Percentiles rank a stretch among this genome's conserved stretches.
phyloP scores from a whole-genome alignment of 2,329 filamentous ascomycete genomes.

The Chaetoscypha palmicola region DNA sequence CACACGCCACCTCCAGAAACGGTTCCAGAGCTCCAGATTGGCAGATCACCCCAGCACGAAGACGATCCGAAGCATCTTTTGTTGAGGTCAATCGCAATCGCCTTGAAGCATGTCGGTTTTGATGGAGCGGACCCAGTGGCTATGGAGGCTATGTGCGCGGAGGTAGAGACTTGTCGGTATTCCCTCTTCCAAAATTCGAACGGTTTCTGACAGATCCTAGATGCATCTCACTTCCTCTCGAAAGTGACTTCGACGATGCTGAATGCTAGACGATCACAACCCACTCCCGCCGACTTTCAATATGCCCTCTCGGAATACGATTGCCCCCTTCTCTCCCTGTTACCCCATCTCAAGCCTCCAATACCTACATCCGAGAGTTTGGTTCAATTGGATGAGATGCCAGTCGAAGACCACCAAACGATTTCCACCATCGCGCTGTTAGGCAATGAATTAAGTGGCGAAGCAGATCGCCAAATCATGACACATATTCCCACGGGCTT shows the following conservation, averaged over 20 bases:
- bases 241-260: conserved; percentile 28
- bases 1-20: conserved; percentile 24
- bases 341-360: conserved; percentile 50
- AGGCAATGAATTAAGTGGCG: conserved; percentile 51
- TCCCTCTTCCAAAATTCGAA: not conserved
- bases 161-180: conserved; percentile 51
- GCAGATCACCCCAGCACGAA: conserved; percentile 20
- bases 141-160: conserved; percentile 49
- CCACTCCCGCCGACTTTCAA: conserved; percentile 52
- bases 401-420: conserved; percentile 37
- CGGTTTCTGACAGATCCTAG: conserved; percentile 19
- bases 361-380: conserved; percentile 33
- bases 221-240: conserved; percentile 27
- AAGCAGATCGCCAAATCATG: conserved; percentile 47
- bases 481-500: conserved; percentile 52
- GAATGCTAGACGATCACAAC: conserved; percentile 39
- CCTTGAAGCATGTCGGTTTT: conserved; percentile 53
- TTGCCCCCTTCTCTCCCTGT: conserved; percentile 43
- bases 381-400: conserved; percentile 30
- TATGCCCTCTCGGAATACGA: conserved; percentile 45
- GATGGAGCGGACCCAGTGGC: conserved; percentile 47
- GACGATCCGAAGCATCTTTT: conserved; percentile 33
- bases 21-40: not conserved
- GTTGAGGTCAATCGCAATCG: conserved; percentile 48
- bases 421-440: conserved; percentile 33